Evolutionary conservation across 1,139 yeast species (phyloP).

Genomic region (Nakaseomyces uthaithaninus): DNA sequence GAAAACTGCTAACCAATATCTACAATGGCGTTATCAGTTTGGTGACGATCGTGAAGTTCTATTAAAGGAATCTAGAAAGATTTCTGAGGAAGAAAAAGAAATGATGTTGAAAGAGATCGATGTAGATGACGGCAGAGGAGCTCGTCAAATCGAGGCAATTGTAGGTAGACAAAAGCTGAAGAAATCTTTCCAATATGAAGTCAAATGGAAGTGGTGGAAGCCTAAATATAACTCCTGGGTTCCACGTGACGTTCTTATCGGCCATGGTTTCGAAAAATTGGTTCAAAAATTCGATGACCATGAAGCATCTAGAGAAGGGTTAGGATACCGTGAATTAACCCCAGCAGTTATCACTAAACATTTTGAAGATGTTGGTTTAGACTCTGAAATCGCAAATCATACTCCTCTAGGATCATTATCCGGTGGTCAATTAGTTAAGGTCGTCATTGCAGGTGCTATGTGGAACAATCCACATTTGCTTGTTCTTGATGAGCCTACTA

Average conservation of each 20-base stretch:
- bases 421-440: conserved; percentile 97
- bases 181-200: conserved; percentile 93
- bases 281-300: conserved; percentile 95
- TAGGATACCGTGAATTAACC: conserved; percentile 87
- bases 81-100: conserved; percentile 74
- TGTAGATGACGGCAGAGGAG: conserved; percentile 80
- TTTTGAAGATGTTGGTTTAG: conserved; percentile 94
- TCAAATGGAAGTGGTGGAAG: conserved; percentile 89
- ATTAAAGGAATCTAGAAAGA: conserved; percentile 84
- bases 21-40: conserved; percentile 96
- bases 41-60: conserved; percentile 98
- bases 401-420: conserved; percentile 94
- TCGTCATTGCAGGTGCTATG: conserved; percentile 99
- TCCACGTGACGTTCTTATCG: conserved; percentile 69
- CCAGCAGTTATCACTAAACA: conserved; percentile 93
- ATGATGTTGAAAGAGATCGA: conserved; percentile 74
- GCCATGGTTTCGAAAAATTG: conserved; percentile 77
- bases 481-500: conserved; percentile 97
- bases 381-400: conserved; percentile 97
- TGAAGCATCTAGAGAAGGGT: conserved; percentile 97
- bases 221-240: conserved; percentile 95
- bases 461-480: conserved; percentile 99
- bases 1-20: conserved; percentile 92
- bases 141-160: conserved; percentile 81
- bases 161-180: conserved; percentile 96